Percentiles rank a stretch among this genome's conserved stretches.
phyloP scores from a whole-genome alignment of 805 yeast species.

The Schizosaccharomyces octosporus region DNA sequence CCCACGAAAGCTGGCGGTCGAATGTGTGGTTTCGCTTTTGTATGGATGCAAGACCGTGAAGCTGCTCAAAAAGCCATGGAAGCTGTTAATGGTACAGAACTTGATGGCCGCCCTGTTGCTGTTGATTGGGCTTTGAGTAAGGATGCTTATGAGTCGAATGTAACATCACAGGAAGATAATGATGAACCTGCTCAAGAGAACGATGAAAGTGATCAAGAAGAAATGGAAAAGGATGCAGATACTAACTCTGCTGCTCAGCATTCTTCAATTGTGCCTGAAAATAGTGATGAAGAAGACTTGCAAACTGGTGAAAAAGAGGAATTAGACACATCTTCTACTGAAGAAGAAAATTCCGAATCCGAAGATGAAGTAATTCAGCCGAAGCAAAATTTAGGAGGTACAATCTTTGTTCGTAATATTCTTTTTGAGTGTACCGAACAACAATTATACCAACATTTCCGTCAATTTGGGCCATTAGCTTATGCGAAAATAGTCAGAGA shows the following conservation, averaged over 20 bases:
- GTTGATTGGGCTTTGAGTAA: conserved; percentile 86
- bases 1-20: conserved; percentile 73
- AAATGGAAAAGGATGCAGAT: conserved; percentile 16
- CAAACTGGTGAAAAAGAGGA: conserved; percentile 8
- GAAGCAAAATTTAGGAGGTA: conserved; percentile 17
- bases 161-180: conserved; percentile 17
- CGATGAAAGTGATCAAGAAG: conserved; percentile 17
- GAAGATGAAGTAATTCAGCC: conserved; percentile 6
- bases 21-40: conserved; percentile 87
- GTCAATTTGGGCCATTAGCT: conserved; percentile 61
- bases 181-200: conserved; percentile 17
- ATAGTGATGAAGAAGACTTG: conserved; percentile 7
- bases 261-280: conserved; percentile 5
- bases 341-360: conserved; percentile 6
- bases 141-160: conserved; percentile 44
- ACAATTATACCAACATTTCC: conserved; percentile 49
- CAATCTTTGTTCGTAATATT: conserved; percentile 72
- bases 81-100: conserved; percentile 45
- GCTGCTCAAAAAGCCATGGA: conserved; percentile 67
- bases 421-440: conserved; percentile 87
- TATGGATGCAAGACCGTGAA: conserved; percentile 56
- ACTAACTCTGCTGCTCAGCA: conserved; percentile 14
- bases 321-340: conserved; percentile 7
- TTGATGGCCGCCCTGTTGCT: conserved; percentile 75
- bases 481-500: conserved; percentile 89